Percentiles rank a stretch among this genome's conserved stretches.
phyloP scores from a whole-genome alignment of 768 basidiomycete species.

The Auriculariales sp. region DNA sequence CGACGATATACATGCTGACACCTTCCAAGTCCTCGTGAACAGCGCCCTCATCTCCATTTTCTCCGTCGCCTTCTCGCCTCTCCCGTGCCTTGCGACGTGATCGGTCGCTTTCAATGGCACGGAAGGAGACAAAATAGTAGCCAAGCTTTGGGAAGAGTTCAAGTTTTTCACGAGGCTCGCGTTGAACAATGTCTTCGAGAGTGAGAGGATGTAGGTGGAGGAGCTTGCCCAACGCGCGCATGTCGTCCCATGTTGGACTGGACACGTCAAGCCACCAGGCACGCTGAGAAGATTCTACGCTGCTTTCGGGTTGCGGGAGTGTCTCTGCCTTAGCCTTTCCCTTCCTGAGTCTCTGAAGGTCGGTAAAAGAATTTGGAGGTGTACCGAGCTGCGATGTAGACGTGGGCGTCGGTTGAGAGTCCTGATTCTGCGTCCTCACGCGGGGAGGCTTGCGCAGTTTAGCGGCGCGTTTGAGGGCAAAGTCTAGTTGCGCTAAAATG shows the following conservation, averaged over 20 bases:
- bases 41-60: constrained; percentile 9
- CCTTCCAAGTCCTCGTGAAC: constrained; percentile 36
- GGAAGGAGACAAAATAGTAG: constrained; percentile 83
- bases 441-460: constrained; percentile 15
- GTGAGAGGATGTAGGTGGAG: constrained; percentile 85
- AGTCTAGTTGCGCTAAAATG: constrained; percentile 36
- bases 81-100: constrained; percentile 18
- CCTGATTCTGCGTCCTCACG: constrained; percentile 1
- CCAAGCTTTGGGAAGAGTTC: constrained; percentile 78
- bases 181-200: constrained; percentile 82
- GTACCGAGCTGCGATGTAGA: constrained; percentile 17
- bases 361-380: constrained; percentile 16
- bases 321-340: constrained; percentile 19
- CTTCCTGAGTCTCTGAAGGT: constrained; percentile 23
- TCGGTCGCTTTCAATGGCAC: constrained; percentile 53
- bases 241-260: constrained; percentile 77
- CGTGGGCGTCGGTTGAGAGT: background rate
- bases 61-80: background rate
- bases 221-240: constrained; percentile 75
- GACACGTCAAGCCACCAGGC: constrained; percentile 89
- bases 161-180: constrained; percentile 84
- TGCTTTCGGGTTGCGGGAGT: constrained; percentile 8
- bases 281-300: constrained; percentile 18
- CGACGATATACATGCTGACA: constrained; percentile 76
- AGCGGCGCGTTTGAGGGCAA: constrained; percentile 26